Conservation (phyloP, 1,284 basidiomycete species). For the Abortiporus biennis region DNA sequence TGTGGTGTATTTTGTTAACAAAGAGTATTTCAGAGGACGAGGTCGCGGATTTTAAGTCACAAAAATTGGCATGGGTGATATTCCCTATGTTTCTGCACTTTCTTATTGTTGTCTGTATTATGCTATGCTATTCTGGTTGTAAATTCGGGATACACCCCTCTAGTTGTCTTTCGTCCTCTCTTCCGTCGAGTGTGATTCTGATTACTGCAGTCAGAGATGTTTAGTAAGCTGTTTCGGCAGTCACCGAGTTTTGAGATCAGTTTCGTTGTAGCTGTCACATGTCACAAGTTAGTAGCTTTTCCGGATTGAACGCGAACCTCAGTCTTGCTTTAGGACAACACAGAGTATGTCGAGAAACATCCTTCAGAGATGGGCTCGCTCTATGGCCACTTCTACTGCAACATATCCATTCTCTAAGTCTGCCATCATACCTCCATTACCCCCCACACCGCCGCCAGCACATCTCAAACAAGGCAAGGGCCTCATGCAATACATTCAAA, state of each 20-base stretch:
- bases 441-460: slow-evolving; percentile 35
- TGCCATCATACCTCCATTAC: slow-evolving; percentile 48
- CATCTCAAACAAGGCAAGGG: slow-evolving; percentile 65
- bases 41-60: slow-evolving; percentile 57
- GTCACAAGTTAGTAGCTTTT: too few relatives aligned
- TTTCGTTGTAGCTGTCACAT: too few relatives aligned
- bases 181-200: too few relatives aligned
- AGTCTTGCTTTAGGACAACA: too few relatives aligned
- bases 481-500: slow-evolving; percentile 71
- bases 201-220: too few relatives aligned
- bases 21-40: slow-evolving; percentile 44
- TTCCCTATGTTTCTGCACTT: too few relatives aligned
- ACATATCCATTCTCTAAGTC: slow-evolving; percentile 72
- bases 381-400: slow-evolving; percentile 37
- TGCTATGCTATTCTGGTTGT: slow-evolving; percentile 4
- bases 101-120: background rate
- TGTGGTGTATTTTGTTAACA: background rate
- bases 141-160: slow-evolving; percentile 3
- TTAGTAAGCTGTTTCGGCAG: too few relatives aligned
- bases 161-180: slow-evolving; percentile 2
- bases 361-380: slow-evolving; percentile 26
- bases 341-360: slow-evolving; percentile 22
- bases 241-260: too few relatives aligned
- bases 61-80: slow-evolving; percentile 20
- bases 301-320: too few relatives aligned